A percentile compares a stretch with the other conserved stretches of the same genome.
Conservation (phyloP, 2,329 filamentous ascomycete genomes). For the Ampelomyces quisqualis region DNA sequence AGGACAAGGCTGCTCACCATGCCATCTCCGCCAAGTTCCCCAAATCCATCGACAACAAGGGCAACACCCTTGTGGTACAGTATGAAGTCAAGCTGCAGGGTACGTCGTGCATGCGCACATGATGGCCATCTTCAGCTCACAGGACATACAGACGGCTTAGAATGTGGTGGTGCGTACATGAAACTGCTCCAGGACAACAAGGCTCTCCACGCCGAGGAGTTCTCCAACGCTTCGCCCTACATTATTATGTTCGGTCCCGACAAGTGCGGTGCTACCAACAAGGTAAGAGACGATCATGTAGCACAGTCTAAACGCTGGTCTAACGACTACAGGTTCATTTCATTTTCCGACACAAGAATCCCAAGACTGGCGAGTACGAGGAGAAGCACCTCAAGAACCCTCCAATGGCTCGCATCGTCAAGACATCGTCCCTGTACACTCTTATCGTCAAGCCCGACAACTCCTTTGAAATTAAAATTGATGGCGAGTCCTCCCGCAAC, state of each 20-base stretch:
- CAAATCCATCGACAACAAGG: conserved; percentile 95
- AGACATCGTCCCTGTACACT: conserved; percentile 93
- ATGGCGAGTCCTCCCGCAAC: conserved; percentile 83
- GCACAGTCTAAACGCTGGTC: conserved; percentile 8
- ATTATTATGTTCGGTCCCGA: conserved; percentile 99
- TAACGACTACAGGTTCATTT: conserved; percentile 64
- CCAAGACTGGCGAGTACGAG: conserved; percentile 98
- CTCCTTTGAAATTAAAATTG: conserved; percentile 88
- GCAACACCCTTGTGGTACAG: conserved; percentile 93
- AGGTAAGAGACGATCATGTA: conserved; percentile 60
- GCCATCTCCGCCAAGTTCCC: conserved; percentile 99
- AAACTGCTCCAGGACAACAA: conserved; percentile 98
- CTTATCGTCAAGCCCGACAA: conserved; percentile 96
- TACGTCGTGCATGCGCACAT: conserved; percentile 54
- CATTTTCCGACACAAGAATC: conserved; percentile 99
- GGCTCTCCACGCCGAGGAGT: conserved; percentile 94
- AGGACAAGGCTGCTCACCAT: conserved; percentile 97
- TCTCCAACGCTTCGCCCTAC: conserved; percentile 95
- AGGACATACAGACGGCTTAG: conserved; percentile 72
- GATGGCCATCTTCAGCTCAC: conserved; percentile 28
- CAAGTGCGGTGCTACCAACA: conserved; percentile 99
- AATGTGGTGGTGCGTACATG: conserved; percentile 98
- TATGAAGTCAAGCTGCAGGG: conserved; percentile 99
- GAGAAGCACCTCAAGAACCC: conserved; percentile 94
- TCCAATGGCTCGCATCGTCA: conserved; percentile 82